phyloP scores from a whole-genome alignment of 148 eudicot species.

The Rhododendron ovatum region DNA sequence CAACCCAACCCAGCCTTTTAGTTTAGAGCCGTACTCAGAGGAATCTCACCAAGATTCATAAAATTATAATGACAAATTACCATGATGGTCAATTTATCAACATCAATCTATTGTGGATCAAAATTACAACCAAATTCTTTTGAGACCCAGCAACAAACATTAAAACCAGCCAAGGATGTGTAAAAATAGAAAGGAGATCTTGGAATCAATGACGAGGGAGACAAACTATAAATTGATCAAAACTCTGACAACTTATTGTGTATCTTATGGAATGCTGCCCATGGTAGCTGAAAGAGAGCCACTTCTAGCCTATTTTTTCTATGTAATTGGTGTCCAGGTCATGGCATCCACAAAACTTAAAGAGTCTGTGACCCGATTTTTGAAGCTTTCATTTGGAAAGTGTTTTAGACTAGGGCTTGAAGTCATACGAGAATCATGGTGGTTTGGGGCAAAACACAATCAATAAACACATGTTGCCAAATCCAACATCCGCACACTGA shows the following conservation, averaged over 20 bases:
- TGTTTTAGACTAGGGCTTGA: neutral
- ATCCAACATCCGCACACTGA: neutral
- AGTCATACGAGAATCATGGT: neutral
- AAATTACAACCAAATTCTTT: neutral
- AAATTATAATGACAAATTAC: neutral
- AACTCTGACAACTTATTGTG: neutral
- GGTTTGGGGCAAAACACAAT: neutral
- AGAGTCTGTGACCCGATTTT: neutral
- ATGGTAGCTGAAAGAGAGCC: constrained; percentile 1
- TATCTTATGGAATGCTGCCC: neutral
- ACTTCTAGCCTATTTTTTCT: neutral
- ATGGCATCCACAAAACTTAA: neutral
- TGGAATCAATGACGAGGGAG: neutral
- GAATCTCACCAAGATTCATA: neutral
- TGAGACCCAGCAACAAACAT: neutral
- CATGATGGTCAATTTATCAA: neutral
- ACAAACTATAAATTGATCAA: neutral
- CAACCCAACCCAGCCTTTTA: neutral
- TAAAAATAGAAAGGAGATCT: neutral
- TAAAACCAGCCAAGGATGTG: neutral
- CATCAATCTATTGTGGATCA: neutral
- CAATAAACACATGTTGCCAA: neutral
- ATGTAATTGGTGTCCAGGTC: neutral
- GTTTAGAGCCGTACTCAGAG: neutral
- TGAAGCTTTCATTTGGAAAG: neutral